A percentile compares a stretch with the other conserved stretches of the same genome.
Evolutionary conservation across 2,329 filamentous ascomycete species (phyloP).

Genomic region (Diaporthe velutina): DNA sequence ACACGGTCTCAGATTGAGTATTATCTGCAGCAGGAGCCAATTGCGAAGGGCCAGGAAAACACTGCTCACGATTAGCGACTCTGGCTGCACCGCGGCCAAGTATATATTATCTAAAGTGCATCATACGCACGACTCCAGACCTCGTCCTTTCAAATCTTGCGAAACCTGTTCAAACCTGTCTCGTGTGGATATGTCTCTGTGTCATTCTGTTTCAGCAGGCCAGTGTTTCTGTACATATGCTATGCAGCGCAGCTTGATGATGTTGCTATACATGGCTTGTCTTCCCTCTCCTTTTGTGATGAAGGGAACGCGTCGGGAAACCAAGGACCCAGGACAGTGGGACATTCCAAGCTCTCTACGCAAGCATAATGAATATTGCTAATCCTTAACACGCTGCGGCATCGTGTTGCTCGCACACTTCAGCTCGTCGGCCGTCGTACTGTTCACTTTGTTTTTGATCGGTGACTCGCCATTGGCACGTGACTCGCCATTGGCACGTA

Average conservation of each 20-base stretch:
- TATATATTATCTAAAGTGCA: no score
- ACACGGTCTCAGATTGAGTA: no score
- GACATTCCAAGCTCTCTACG: not conserved
- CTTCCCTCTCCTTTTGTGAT: not conserved
- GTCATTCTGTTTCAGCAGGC: not conserved
- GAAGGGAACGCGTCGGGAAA: no score
- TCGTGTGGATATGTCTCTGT: not conserved
- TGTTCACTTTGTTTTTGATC: not conserved
- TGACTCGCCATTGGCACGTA: not conserved
- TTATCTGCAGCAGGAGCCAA: not conserved
- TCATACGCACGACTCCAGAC: no score
- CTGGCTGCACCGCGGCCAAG: not conserved
- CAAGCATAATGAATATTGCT: not conserved
- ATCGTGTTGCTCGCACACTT: not conserved
- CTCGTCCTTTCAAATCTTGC: no score
- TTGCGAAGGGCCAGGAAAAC: not conserved
- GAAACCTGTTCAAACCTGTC: not conserved
- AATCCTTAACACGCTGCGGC: not conserved
- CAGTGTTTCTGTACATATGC: not conserved
- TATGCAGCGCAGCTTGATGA: no score
- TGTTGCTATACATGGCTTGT: not conserved
- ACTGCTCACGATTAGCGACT: not conserved
- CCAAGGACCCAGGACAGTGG: no score
- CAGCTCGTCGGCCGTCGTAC: not conserved
- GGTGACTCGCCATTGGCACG: no score